Percentiles rank a stretch among this genome's conserved stretches.
These are phyloP conservation scores for Marasmius tenuissimus DNA, from an alignment of 1,284 basidiomycete genomes.

Conservation along the genomic window DNA sequence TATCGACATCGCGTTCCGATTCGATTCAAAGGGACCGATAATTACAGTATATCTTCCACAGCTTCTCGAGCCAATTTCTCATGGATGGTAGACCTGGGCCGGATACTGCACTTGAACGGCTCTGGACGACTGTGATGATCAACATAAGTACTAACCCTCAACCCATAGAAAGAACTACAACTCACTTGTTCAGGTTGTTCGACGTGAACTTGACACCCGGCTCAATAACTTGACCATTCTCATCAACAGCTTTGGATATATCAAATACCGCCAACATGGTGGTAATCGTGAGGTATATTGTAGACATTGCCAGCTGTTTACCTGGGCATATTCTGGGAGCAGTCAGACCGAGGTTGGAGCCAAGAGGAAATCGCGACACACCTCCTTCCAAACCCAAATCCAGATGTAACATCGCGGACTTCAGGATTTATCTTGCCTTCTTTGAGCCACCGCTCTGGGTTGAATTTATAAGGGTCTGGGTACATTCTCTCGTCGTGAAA, in stretches of 20 bases:
- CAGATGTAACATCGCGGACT: not conserved
- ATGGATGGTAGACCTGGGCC: not conserved
- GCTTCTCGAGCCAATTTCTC: not conserved
- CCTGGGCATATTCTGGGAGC: not conserved
- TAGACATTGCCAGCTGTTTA: not conserved
- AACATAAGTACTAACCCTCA: not conserved
- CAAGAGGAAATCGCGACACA: not conserved
- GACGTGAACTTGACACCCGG: not conserved
- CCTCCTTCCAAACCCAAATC: not conserved
- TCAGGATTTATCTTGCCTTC: not conserved
- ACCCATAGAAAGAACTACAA: not conserved
- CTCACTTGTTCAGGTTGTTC: not conserved
- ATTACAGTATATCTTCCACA: not conserved
- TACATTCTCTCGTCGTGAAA: not conserved
- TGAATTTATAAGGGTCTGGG: not conserved
- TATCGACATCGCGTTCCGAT: too few species aligned
- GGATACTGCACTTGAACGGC: not conserved
- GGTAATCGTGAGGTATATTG: not conserved
- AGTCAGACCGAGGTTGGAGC: not conserved
- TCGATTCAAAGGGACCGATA: too few species aligned
- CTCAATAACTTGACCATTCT: not conserved
- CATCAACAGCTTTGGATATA: not conserved
- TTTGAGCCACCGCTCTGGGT: not conserved
- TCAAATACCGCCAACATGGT: not conserved
- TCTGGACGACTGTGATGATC: not conserved